Percentiles rank a stretch among this genome's conserved stretches.
These are phyloP conservation scores for Nemania bipapillata DNA, from an alignment of 2,329 filamentous ascomycete species.

Conservation along the genomic window DNA sequence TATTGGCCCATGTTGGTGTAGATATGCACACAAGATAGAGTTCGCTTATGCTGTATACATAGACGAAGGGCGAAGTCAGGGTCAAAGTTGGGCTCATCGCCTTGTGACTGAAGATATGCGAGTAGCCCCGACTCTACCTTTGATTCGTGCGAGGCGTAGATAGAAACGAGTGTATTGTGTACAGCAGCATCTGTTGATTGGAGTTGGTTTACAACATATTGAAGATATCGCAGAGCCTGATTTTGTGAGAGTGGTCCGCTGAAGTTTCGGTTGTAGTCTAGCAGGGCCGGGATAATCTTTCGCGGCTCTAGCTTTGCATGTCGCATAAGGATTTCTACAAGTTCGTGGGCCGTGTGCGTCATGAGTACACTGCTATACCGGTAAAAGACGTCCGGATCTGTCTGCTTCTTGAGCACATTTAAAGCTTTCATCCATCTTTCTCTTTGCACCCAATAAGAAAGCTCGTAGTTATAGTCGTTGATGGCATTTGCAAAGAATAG, in stretches of 20 bases:
- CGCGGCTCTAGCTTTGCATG: slow-evolving; percentile 85
- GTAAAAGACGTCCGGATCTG: slow-evolving; percentile 92
- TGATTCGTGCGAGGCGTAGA: slow-evolving; percentile 88
- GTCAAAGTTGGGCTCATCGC: slow-evolving; percentile 86
- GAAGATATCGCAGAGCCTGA: slow-evolving; percentile 92
- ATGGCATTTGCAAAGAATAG: slow-evolving; percentile 89
- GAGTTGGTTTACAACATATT: slow-evolving; percentile 89
- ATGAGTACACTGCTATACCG: slow-evolving; percentile 97
- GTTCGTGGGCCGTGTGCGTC: slow-evolving; percentile 82
- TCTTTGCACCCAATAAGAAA: slow-evolving; percentile 96
- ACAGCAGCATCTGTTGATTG: slow-evolving; percentile 84
- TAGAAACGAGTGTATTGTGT: slow-evolving; percentile 95
- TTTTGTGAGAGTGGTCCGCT: slow-evolving; percentile 77
- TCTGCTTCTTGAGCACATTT: slow-evolving; percentile 90
- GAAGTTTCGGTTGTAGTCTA: slow-evolving; percentile 89
- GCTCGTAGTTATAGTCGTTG: slow-evolving; percentile 92
- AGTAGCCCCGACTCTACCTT: slow-evolving; percentile 86
- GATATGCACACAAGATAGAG: slow-evolving; percentile 94
- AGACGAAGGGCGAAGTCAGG: slow-evolving; percentile 94
- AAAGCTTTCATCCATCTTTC: slow-evolving; percentile 91
- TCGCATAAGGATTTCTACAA: slow-evolving; percentile 95
- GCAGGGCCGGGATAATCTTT: slow-evolving; percentile 88
- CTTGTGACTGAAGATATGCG: slow-evolving; percentile 89
- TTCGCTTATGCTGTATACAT: slow-evolving; percentile 92
- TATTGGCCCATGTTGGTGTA: slow-evolving; percentile 98